Evolutionary conservation across 2,329 filamentous ascomycete species (phyloP).

Genomic region (Penicillium freii): DNA sequence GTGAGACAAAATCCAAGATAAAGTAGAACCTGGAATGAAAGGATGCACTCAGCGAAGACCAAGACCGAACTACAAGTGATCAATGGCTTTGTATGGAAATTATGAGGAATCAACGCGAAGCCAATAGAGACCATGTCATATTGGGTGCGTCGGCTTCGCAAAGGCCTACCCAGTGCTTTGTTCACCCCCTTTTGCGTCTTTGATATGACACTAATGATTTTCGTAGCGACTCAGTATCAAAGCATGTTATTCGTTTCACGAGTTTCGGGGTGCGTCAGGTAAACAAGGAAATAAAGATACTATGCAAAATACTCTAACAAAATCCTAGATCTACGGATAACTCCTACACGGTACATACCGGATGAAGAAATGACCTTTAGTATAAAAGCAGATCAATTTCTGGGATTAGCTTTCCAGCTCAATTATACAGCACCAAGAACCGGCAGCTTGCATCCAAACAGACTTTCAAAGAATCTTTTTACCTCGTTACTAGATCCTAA

Average conservation of each 20-base stretch:
- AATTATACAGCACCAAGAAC: not conserved
- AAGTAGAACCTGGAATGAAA: not conserved
- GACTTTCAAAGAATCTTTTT: not conserved
- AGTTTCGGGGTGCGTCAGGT: not conserved
- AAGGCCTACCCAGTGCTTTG: not conserved
- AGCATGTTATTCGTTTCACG: not conserved
- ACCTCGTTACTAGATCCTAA: accelerated
- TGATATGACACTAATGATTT: not conserved
- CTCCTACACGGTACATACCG: not conserved
- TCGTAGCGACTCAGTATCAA: not conserved
- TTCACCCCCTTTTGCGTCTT: not conserved
- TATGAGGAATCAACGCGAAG: not conserved
- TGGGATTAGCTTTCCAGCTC: not conserved
- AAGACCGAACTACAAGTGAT: not conserved
- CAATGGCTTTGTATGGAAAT: not conserved
- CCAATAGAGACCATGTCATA: not conserved
- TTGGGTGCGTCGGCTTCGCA: not conserved
- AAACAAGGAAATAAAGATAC: not conserved
- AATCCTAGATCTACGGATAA: not conserved
- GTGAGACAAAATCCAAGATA: not conserved
- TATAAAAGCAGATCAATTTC: not conserved
- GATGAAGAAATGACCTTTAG: not conserved
- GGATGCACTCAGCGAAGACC: not conserved
- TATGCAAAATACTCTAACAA: not conserved
- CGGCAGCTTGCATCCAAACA: not conserved